A percentile compares a stretch with the other conserved stretches of the same genome.
Evolutionary conservation across 2,329 filamentous ascomycete species (phyloP).

Genomic region (Colletotrichum musicola): DNA sequence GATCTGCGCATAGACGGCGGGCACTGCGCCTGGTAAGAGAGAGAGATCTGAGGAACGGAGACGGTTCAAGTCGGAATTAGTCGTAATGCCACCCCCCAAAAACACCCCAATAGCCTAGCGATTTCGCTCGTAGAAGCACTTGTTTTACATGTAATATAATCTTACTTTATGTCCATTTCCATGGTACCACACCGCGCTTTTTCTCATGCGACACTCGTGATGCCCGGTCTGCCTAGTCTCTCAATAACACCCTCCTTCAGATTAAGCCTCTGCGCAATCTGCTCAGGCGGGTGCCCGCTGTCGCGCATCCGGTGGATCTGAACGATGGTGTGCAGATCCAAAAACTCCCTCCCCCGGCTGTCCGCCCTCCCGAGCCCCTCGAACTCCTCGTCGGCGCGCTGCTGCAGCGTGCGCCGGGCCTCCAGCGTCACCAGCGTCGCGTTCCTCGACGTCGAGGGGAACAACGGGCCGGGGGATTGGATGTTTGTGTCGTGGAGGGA

Average conservation of each 20-base stretch:
- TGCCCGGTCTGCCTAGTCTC: constrained; percentile 56
- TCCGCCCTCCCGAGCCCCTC: constrained; percentile 52
- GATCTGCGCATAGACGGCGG: constrained; percentile 80
- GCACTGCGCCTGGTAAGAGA: constrained; percentile 69
- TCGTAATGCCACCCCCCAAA: constrained; percentile 24
- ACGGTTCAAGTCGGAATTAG: constrained; percentile 17
- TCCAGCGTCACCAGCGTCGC: constrained; percentile 63
- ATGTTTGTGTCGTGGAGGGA: constrained; percentile 28
- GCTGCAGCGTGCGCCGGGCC: constrained; percentile 59
- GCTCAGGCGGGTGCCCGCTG: constrained; percentile 50
- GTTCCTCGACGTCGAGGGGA: constrained; percentile 52
- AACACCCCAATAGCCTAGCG: constrained; percentile 16
- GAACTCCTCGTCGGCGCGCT: constrained; percentile 58
- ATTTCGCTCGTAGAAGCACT: constrained; percentile 7
- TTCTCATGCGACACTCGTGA: constrained; percentile 41
- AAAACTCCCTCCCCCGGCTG: constrained; percentile 57
- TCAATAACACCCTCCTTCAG: constrained; percentile 60
- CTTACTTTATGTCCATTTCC: neutral
- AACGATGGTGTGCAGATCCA: constrained; percentile 61
- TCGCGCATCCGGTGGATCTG: constrained; percentile 60
- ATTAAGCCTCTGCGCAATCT: constrained; percentile 61
- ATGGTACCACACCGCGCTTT: neutral
- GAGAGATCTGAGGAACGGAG: constrained; percentile 8
- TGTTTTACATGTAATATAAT: constrained; percentile 33
- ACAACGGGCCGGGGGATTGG: constrained; percentile 43